Conservation (phyloP, 345 rosid genomes). For the Crucihimalaya himalaica region DNA sequence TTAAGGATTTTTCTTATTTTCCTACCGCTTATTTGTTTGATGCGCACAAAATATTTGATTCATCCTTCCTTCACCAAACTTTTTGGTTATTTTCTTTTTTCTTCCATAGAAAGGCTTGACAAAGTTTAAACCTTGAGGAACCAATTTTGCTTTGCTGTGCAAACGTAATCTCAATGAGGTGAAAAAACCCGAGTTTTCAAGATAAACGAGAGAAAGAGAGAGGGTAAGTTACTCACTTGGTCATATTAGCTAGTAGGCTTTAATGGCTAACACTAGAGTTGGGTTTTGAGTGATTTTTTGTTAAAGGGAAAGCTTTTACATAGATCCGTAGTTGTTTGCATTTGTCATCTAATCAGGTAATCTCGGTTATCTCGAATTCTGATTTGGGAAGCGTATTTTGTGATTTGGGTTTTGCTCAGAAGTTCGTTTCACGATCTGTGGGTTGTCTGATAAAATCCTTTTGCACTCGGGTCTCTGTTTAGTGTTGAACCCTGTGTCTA, state of each 20-base stretch:
- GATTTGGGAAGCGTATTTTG: not conserved
- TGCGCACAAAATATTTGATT: not conserved
- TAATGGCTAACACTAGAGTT: slow-evolving; percentile 10
- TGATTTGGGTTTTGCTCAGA: slow-evolving; percentile 27
- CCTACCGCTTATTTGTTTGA: not conserved
- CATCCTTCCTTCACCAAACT: not conserved
- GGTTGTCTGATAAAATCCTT: not conserved
- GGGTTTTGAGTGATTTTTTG: slow-evolving; percentile 1
- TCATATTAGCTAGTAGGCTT: too few relatives aligned
- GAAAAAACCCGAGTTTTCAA: not conserved
- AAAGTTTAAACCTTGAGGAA: slow-evolving; percentile 9
- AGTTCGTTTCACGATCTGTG: too few relatives aligned
- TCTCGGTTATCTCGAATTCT: slow-evolving; percentile 27
- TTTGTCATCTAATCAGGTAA: slow-evolving; percentile 18
- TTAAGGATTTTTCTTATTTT: not conserved
- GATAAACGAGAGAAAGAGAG: not conserved
- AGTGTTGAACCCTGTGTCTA: not conserved
- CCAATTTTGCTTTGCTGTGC: slow-evolving; percentile 1
- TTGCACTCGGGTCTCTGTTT: slow-evolving; percentile 2
- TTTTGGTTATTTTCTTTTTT: not conserved
- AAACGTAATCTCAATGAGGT: slow-evolving; percentile 3
- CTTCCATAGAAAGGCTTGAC: slow-evolving; percentile 1
- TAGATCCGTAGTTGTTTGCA: slow-evolving; percentile 29
- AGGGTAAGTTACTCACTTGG: slow-evolving; percentile 5
- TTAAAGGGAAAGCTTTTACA: not conserved